Evolutionary conservation across 257 asterid species (phyloP).

Genomic region (Solanum microdontum): DNA sequence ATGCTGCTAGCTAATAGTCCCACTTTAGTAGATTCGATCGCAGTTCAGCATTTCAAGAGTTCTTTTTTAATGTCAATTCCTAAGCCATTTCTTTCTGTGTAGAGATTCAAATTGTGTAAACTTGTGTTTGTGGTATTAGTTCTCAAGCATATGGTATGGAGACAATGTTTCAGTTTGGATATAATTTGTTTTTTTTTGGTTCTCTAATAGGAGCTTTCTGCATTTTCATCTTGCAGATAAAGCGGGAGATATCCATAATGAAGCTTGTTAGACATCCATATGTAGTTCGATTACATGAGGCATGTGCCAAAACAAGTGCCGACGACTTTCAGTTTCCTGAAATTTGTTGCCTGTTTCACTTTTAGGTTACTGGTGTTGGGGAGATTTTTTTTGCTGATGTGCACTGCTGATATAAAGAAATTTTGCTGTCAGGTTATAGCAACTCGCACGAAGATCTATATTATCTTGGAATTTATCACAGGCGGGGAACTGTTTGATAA

Average conservation of each 20-base stretch:
- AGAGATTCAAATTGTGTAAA: background rate
- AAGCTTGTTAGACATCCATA: conserved; percentile 89
- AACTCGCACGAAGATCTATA: conserved; percentile 91
- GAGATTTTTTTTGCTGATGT: background rate
- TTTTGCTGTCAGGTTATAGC: conserved; percentile 70
- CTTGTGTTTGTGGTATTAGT: background rate
- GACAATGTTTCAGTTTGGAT: background rate
- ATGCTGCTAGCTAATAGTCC: background rate
- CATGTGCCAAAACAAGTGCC: conserved; percentile 20
- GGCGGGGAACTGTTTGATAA: conserved; percentile 98
- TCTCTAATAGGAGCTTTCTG: conserved; percentile 4
- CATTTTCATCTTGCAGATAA: conserved; percentile 54
- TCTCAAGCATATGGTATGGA: background rate
- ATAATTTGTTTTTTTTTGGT: background rate
- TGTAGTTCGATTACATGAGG: conserved; percentile 94
- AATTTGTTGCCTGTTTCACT: background rate
- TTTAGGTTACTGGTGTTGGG: background rate
- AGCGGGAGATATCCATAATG: conserved; percentile 95
- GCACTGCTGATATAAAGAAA: background rate
- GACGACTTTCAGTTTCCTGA: background rate
- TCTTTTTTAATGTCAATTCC: background rate
- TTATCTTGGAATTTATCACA: conserved; percentile 90
- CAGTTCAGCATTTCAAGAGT: background rate
- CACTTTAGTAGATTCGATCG: background rate
- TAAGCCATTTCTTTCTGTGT: background rate